Evolutionary conservation across 305 asterid species (phyloP), one percentile per base, ranked within the genome.

Genomic region (Fraxinus paxiana): DNA sequence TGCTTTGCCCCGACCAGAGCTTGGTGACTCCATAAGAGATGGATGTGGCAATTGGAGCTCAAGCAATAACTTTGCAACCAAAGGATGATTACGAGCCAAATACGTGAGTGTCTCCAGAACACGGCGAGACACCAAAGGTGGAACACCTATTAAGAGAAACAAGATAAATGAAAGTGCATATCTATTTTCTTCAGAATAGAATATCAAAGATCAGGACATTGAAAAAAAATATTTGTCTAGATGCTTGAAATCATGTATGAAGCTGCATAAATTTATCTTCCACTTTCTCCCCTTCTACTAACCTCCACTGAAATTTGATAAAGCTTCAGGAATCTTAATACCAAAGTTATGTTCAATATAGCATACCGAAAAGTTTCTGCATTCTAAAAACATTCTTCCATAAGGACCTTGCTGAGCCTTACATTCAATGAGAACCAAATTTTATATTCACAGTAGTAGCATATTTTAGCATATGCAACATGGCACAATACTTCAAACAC

Each of bases 41-140:
- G 85, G 79, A 51, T 74, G 86, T 59, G 93, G 90, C 82, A 90
- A 77, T 80, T 89, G 86, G 67, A 90, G 86, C 77, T 93, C 94
- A 83, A 93, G 94, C 48, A 95, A 89, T 74, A 94, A 87, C 84
- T 90, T 93, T 28, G 99, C 98, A 80, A 95, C 97, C 80, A 85
- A 88, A 82, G 97, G 91, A 88, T 93, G 99, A 83, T 92, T 91
- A 24, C 95, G 93, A 76, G 99, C 97, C 89, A 95, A 81, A 87
- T 95, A 93, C 48, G 98, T 91, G 67, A 95, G 96, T 24, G 97
- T 92, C 91, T 95, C 99, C 75, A 95, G 87, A 76, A 91, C 94
- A 83, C 99, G 93, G 78, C 99, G 92, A 77, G 98, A 93, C 74
- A 95, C 97, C 87, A 95, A 83, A 80, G 99, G 99, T 33, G 99